Conservation (phyloP, 192 early-diverging fungal species). For the Backusella morwellensis region DNA sequence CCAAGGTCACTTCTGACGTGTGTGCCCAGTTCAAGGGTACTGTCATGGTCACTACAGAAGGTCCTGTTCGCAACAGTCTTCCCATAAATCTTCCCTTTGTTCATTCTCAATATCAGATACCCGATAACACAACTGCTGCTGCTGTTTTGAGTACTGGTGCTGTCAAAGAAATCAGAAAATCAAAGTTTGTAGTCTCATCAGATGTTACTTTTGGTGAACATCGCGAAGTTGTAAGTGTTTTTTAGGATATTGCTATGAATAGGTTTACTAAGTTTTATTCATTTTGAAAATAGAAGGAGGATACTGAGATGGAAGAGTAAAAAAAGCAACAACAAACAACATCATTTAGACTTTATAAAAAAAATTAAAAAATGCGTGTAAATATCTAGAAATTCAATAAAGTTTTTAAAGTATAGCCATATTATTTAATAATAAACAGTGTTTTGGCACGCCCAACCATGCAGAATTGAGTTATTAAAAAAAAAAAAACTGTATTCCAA, state of each 20-base stretch:
- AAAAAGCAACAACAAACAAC: not conserved
- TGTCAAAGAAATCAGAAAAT: constrained; percentile 35
- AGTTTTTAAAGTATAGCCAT: not conserved
- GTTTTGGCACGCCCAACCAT: no score
- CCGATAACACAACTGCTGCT: constrained; percentile 17
- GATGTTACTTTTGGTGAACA: constrained; percentile 37
- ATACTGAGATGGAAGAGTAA: constrained; percentile 22
- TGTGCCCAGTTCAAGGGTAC: constrained; percentile 80
- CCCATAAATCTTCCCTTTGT: constrained; percentile 72
- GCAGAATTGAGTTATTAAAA: no score
- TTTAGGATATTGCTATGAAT: not conserved
- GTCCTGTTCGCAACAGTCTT: constrained; percentile 67
- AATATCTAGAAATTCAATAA: not conserved
- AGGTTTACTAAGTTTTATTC: no score
- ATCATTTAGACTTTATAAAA: not conserved
- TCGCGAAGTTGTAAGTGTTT: constrained; percentile 9
- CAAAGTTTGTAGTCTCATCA: constrained; percentile 22
- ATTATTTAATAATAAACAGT: not conserved
- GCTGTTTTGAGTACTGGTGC: constrained; percentile 25
- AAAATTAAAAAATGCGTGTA: not conserved
- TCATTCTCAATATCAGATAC: constrained; percentile 63
- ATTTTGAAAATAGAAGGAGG: constrained; percentile 12
- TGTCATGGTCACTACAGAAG: constrained; percentile 57
- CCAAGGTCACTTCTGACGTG: constrained; percentile 45
- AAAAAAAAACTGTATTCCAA: no score